phyloP scores from a whole-genome alignment of 306 rosid species.

The apple (Malus domestica) region DNA sequence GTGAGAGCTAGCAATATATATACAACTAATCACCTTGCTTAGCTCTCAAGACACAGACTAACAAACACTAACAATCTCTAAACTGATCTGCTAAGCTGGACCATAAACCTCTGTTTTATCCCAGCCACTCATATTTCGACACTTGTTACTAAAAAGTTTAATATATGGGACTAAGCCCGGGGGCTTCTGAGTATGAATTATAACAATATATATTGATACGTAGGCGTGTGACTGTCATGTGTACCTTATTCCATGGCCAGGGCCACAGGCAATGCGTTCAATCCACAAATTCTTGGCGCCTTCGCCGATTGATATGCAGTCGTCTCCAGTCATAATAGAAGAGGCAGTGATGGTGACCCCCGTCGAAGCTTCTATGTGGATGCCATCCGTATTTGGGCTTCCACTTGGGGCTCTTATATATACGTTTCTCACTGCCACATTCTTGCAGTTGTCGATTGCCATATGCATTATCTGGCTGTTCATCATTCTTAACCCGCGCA shows the following conservation, averaged over 20 bases:
- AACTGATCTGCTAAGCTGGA: too few species aligned
- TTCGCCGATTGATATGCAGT: conserved; percentile 40
- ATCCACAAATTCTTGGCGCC: conserved; percentile 39
- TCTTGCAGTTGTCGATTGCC: conserved; percentile 30
- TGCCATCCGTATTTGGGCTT: conserved; percentile 60
- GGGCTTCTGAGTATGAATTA: neutral
- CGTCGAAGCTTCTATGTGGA: conserved; percentile 29
- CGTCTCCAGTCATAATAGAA: conserved; percentile 48
- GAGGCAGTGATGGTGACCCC: conserved; percentile 19
- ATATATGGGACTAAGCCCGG: too few species aligned
- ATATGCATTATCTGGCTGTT: conserved; percentile 43
- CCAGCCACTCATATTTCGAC: too few species aligned
- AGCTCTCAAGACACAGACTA: too few species aligned
- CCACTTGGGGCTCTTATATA: conserved; percentile 35
- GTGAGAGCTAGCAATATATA: too few species aligned
- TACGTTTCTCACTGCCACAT: conserved; percentile 21
- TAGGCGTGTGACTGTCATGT: neutral
- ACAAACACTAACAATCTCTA: too few species aligned
- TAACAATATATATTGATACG: neutral
- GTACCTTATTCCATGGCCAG: conserved; percentile 49
- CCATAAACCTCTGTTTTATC: too few species aligned
- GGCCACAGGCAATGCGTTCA: conserved; percentile 39
- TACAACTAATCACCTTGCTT: too few species aligned
- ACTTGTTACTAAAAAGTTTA: too few species aligned
- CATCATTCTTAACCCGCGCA: conserved; percentile 35